These are phyloP conservation scores for Lanmaoa pseudosensibilis DNA, from an alignment of 768 basidiomycete species.

Conservation along the genomic window DNA sequence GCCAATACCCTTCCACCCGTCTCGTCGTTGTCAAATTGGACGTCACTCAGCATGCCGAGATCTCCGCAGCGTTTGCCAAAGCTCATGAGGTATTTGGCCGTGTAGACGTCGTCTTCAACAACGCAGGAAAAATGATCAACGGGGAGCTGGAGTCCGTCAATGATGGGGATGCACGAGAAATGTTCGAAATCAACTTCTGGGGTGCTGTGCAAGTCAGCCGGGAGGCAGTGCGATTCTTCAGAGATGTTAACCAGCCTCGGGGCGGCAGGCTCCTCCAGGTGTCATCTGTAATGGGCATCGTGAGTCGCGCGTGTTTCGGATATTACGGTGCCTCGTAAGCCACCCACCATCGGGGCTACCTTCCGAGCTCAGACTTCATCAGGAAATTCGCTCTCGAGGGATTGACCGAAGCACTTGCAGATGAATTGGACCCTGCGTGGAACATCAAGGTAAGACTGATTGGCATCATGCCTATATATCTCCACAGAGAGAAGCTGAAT, in stretches of 20 bases:
- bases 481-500: background rate
- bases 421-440: slow-evolving; percentile 16
- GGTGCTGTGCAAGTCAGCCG: slow-evolving; percentile 30
- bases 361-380: background rate
- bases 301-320: slow-evolving; percentile 3
- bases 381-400: slow-evolving; percentile 31
- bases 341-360: background rate
- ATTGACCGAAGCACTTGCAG: slow-evolving; percentile 22
- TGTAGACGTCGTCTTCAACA: slow-evolving; percentile 40
- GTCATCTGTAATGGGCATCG: slow-evolving; percentile 30
- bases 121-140: slow-evolving; percentile 31
- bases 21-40: slow-evolving; percentile 32
- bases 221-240: slow-evolving; percentile 35
- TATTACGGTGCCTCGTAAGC: slow-evolving; percentile 32
- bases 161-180: slow-evolving; percentile 30
- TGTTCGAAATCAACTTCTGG: slow-evolving; percentile 42
- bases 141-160: slow-evolving; percentile 38
- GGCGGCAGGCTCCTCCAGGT: slow-evolving; percentile 38
- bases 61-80: slow-evolving; percentile 29
- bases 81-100: slow-evolving; percentile 34
- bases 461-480: background rate
- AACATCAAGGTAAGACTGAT: slow-evolving; percentile 16
- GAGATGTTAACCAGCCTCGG: slow-evolving; percentile 36
- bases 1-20: slow-evolving; percentile 23
- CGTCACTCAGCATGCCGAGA: slow-evolving; percentile 28